phyloP scores from a whole-genome alignment of 768 basidiomycete species.

The Dendrothele bispora region DNA sequence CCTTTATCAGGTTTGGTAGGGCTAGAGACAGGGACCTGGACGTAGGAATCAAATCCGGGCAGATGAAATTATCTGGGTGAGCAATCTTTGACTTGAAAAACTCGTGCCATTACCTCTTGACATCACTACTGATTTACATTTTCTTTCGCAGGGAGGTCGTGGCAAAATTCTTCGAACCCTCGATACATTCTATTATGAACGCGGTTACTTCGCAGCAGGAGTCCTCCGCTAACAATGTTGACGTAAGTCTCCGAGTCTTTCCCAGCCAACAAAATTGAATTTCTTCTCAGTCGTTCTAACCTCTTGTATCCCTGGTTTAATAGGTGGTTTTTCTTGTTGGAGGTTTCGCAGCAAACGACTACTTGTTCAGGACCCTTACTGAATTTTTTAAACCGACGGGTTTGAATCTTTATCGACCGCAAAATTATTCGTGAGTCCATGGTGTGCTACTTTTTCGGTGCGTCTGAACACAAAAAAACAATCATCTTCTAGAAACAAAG shows the following conservation, averaged over 20 bases:
- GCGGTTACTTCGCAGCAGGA: slow-evolving; percentile 33
- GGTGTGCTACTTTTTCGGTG: too few species aligned
- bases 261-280: too few species aligned
- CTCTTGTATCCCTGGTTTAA: background rate
- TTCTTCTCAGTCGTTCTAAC: too few species aligned
- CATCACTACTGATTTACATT: background rate
- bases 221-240: slow-evolving; percentile 28
- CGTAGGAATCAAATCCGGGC: slow-evolving; percentile 37
- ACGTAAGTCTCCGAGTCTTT: slow-evolving; percentile 25
- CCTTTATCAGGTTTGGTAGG: slow-evolving; percentile 43
- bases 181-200: slow-evolving; percentile 33
- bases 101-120: too few species aligned
- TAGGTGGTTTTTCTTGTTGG: slow-evolving; percentile 50
- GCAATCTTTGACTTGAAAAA: slow-evolving; percentile 1
- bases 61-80: slow-evolving; percentile 38
- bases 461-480: too few species aligned
- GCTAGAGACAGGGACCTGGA: slow-evolving; percentile 36
- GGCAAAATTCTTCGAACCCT: slow-evolving; percentile 42
- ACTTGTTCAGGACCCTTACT: slow-evolving; percentile 43
- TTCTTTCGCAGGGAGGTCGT: slow-evolving; percentile 20
- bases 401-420: slow-evolving; percentile 40
- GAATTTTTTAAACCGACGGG: slow-evolving; percentile 30
- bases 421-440: slow-evolving; percentile 48
- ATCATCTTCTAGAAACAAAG: slow-evolving; percentile 34
- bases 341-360: slow-evolving; percentile 52